Evolutionary conservation across 345 rosid species (phyloP).

Genomic region (thale cress (Arabidopsis thaliana)): DNA sequence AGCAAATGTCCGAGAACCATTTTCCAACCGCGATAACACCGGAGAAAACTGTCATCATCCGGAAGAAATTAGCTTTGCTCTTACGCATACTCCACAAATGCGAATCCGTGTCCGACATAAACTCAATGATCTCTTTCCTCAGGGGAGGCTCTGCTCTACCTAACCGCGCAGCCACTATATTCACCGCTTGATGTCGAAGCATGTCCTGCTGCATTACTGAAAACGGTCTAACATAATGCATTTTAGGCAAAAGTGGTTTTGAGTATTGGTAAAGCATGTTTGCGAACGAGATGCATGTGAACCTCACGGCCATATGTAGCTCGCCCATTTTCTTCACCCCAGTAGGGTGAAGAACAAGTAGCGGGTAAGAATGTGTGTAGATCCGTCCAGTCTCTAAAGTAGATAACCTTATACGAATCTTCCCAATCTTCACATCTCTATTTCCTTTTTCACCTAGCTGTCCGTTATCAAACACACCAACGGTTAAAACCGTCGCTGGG

Average conservation of each 20-base stretch:
- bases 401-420: slow-evolving; percentile 90
- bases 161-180: slow-evolving; percentile 75
- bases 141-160: slow-evolving; percentile 96
- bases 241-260: slow-evolving; percentile 84
- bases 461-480: slow-evolving; percentile 92
- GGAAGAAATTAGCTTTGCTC: slow-evolving; percentile 93
- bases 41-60: slow-evolving; percentile 81
- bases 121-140: slow-evolving; percentile 90
- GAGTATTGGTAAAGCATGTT: slow-evolving; percentile 93
- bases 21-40: slow-evolving; percentile 77
- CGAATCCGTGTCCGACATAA: slow-evolving; percentile 91
- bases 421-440: slow-evolving; percentile 84
- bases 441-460: slow-evolving; percentile 77
- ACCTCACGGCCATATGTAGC: slow-evolving; percentile 83
- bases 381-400: slow-evolving; percentile 89
- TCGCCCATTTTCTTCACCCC: slow-evolving; percentile 99
- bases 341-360: slow-evolving; percentile 82
- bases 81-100: slow-evolving; percentile 98
- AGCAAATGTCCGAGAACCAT: slow-evolving; percentile 86
- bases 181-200: slow-evolving; percentile 85
- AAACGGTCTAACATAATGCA: slow-evolving; percentile 90
- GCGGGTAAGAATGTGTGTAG: slow-evolving; percentile 90
- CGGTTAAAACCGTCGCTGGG: slow-evolving; percentile 88
- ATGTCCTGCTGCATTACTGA: slow-evolving; percentile 86
- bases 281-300: slow-evolving; percentile 74